Evolutionary conservation across 208 protist species (phyloP).

Genomic region (Vickermania ingenoplastis): DNA sequence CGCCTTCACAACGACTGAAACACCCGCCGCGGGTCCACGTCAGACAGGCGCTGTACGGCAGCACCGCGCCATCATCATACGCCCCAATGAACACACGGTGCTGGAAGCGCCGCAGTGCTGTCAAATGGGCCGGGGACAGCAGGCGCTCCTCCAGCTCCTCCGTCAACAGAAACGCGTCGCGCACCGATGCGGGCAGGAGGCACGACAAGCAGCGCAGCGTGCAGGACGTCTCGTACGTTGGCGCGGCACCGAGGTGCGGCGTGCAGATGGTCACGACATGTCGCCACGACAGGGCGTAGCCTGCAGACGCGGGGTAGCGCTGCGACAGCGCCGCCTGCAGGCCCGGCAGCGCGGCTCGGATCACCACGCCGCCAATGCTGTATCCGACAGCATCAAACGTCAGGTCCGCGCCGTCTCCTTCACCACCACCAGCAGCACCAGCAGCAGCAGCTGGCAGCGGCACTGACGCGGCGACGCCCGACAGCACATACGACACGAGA

Average conservation of each 20-base stretch:
- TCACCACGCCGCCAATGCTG: slow-evolving; percentile 65
- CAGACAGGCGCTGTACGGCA: slow-evolving; percentile 40
- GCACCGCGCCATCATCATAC: slow-evolving; percentile 26
- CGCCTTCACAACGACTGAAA: too few relatives aligned
- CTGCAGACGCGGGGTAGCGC: not conserved
- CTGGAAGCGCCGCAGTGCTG: slow-evolving; percentile 14
- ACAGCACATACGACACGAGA: too few relatives aligned
- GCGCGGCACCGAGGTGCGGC: too few relatives aligned
- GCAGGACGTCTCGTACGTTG: too few relatives aligned
- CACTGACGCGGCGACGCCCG: too few relatives aligned
- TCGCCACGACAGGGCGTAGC: too few relatives aligned
- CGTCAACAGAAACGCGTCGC: too few relatives aligned
- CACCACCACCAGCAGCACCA: not conserved
- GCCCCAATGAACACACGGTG: slow-evolving; percentile 24
- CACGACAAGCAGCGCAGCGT: too few relatives aligned
- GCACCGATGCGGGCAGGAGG: too few relatives aligned
- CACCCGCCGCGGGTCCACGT: too few relatives aligned
- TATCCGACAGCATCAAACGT: slow-evolving; percentile 38
- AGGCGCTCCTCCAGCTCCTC: slow-evolving; percentile 12
- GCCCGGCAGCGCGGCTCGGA: slow-evolving; percentile 37
- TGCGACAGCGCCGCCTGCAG: slow-evolving; percentile 7
- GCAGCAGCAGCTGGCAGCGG: too few relatives aligned
- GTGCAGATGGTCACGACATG: too few relatives aligned
- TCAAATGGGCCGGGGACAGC: slow-evolving; percentile 10
- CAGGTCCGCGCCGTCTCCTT: slow-evolving; percentile 9